Conservation (phyloP, 345 rosid species). For the Streptanthus diversifolius region DNA sequence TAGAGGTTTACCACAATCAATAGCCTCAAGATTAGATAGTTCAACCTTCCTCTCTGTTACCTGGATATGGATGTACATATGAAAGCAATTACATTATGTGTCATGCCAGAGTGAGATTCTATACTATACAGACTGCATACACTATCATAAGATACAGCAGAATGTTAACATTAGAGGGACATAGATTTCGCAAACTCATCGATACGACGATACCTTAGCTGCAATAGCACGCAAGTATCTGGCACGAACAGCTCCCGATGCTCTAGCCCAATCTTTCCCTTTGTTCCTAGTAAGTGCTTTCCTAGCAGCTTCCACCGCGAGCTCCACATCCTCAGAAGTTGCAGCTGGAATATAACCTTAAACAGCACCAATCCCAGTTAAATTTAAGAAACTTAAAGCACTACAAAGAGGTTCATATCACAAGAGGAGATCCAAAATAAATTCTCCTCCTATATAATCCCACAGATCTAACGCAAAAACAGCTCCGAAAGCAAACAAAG, state of each 20-base stretch:
- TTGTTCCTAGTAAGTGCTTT: constrained; percentile 68
- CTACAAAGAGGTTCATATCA: neutral
- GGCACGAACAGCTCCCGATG: constrained; percentile 83
- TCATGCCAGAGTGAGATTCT: no score
- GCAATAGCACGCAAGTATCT: constrained; percentile 93
- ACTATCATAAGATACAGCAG: no score
- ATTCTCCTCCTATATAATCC: neutral
- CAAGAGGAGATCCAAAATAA: neutral
- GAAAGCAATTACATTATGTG: constrained; percentile 9
- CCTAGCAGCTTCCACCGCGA: constrained; percentile 86
- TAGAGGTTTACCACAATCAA: constrained; percentile 89
- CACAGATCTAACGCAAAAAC: constrained; percentile 14
- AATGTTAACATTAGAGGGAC: neutral
- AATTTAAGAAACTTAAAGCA: neutral
- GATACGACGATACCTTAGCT: constrained; percentile 63
- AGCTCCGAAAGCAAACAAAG: neutral
- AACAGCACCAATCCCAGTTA: constrained; percentile 19
- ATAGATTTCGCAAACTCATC: neutral
- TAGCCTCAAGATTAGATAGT: constrained; percentile 80
- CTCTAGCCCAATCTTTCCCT: constrained; percentile 75
- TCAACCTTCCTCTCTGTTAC: constrained; percentile 70
- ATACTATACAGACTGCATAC: no score
- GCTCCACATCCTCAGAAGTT: constrained; percentile 85
- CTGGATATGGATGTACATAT: constrained; percentile 40
- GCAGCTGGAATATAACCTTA: constrained; percentile 95